Conservation (phyloP, 169 alveolate species). For the Theileria parva region DNA sequence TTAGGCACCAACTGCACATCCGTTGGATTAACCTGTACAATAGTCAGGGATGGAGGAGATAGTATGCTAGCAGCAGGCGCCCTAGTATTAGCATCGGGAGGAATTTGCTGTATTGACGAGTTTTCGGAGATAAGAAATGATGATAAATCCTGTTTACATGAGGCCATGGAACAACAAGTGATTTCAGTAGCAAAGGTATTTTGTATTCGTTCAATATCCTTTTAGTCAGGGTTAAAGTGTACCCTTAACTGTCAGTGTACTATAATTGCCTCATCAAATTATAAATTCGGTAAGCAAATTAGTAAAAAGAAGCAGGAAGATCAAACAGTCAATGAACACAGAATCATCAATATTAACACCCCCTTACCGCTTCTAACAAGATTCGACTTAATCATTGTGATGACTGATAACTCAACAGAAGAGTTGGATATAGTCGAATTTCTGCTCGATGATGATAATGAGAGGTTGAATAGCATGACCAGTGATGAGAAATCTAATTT, state of each 20-base stretch:
- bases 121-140: conserved; percentile 81
- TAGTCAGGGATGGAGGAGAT: conserved; percentile 86
- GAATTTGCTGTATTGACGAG: conserved; percentile 95
- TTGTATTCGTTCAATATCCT: conserved; percentile 41
- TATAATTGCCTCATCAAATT: conserved; percentile 78
- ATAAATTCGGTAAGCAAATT: conserved; percentile 37
- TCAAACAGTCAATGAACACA: neutral
- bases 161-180: conserved; percentile 95
- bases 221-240: conserved; percentile 41
- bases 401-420: conserved; percentile 48
- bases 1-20: conserved; percentile 86
- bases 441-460: conserved; percentile 21
- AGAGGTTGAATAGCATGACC: neutral
- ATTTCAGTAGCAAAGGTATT: conserved; percentile 91
- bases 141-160: conserved; percentile 87
- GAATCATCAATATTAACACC: conserved; percentile 58
- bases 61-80: conserved; percentile 93
- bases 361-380: conserved; percentile 77
- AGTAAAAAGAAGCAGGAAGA: neutral
- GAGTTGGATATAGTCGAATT: conserved; percentile 47
- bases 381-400: conserved; percentile 71
- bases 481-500: conserved; percentile 5
- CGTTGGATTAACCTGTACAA: conserved; percentile 90
- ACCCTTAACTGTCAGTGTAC: conserved; percentile 72
- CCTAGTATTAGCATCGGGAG: conserved; percentile 91